Evolutionary conservation across 768 basidiomycete species (phyloP).

Genomic region (Suillus placidus): DNA sequence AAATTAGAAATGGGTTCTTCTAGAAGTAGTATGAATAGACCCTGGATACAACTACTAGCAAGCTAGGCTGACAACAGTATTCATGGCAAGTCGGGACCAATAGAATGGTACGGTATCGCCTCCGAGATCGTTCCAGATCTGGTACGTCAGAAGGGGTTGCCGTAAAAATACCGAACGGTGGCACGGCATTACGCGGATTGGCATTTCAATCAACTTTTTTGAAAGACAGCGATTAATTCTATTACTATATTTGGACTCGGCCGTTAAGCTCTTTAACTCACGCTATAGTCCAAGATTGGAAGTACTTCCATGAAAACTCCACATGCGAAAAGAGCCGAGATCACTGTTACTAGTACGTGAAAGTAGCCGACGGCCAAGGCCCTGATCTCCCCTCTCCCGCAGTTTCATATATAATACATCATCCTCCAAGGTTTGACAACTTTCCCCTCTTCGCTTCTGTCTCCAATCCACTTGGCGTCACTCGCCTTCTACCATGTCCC

Average conservation of each 20-base stretch:
- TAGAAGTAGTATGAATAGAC: constrained; percentile 32
- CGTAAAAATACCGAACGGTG: constrained; percentile 33
- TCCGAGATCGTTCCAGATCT: constrained; percentile 33
- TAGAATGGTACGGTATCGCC: constrained; percentile 34
- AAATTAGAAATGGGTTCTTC: constrained; percentile 21
- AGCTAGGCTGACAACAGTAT: constrained; percentile 32
- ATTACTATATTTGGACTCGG: constrained; percentile 20
- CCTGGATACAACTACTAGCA: constrained; percentile 36
- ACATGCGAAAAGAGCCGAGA: constrained; percentile 23
- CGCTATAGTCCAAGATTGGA: constrained; percentile 32
- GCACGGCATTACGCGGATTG: constrained; percentile 31
- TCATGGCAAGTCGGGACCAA: constrained; percentile 32
- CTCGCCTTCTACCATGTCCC: constrained; percentile 50
- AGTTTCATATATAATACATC: constrained; percentile 61
- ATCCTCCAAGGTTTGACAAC: constrained; percentile 43
- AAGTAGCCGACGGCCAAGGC: constrained; percentile 44
- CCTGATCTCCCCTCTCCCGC: constrained; percentile 47
- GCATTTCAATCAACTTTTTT: constrained; percentile 22
- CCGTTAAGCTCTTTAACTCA: constrained; percentile 49
- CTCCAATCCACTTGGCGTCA: constrained; percentile 31
- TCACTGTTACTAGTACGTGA: constrained; percentile 17
- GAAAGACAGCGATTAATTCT: constrained; percentile 21
- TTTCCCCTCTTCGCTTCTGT: constrained; percentile 48
- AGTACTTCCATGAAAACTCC: constrained; percentile 41
- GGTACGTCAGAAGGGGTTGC: constrained; percentile 18